A percentile compares a stretch with the other conserved stretches of the same genome.
These are phyloP conservation scores for Calycina herbarum DNA, from an alignment of 2,329 filamentous ascomycete species.

Conservation along the genomic window DNA sequence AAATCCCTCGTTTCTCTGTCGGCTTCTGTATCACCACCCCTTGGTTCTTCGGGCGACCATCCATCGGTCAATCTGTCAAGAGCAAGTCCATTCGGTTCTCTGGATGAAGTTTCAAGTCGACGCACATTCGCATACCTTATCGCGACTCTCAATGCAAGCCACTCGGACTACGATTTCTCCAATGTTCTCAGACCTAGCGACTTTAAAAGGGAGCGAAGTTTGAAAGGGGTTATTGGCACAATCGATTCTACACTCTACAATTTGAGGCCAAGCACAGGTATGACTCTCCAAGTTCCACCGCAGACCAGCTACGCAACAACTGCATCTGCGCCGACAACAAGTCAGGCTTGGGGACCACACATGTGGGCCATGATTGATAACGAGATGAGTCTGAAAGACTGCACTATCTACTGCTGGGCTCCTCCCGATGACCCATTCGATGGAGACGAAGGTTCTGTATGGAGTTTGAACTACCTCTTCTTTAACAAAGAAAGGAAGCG, in stretches of 20 bases:
- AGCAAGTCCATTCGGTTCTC: conserved; percentile 86
- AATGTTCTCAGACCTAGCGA: conserved; percentile 85
- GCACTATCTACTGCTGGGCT: conserved; percentile 84
- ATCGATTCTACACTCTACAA: conserved; percentile 87
- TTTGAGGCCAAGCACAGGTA: conserved; percentile 65
- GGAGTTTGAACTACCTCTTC: conserved; percentile 96
- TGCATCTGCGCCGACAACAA: conserved; percentile 44
- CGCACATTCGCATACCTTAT: conserved; percentile 95
- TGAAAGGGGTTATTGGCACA: conserved; percentile 80
- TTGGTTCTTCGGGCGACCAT: conserved; percentile 66
- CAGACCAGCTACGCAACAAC: conserved; percentile 40
- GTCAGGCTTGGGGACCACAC: conserved; percentile 76
- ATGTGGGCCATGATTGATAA: conserved; percentile 94
- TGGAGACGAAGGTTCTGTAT: conserved; percentile 89
- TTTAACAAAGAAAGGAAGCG: conserved; percentile 92
- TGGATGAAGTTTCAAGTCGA: conserved; percentile 84
- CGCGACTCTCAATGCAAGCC: conserved; percentile 91
- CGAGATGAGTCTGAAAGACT: conserved; percentile 89
- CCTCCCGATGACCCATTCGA: conserved; percentile 89
- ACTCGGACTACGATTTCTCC: conserved; percentile 96
- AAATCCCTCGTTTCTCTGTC: conserved; percentile 83
- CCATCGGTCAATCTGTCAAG: conserved; percentile 71
- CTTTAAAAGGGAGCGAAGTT: conserved; percentile 80
- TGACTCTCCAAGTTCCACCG: conserved; percentile 40
- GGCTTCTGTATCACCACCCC: conserved; percentile 81